phyloP scores from a whole-genome alignment of 768 basidiomycete species.

The Glaciozyma martinii region DNA sequence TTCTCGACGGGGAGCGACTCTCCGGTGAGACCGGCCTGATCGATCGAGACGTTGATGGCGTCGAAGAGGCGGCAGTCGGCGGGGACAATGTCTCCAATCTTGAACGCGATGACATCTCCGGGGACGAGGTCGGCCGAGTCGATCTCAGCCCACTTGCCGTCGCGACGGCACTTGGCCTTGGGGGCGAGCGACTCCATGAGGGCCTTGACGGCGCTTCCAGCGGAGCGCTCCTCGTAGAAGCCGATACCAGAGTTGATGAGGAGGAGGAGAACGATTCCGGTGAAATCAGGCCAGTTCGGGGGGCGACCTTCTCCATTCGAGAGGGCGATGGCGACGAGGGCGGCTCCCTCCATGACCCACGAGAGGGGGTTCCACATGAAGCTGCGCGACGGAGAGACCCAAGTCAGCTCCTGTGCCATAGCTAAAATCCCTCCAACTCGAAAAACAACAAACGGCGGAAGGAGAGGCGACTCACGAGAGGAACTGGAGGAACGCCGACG shows the following conservation, averaged over 20 bases:
- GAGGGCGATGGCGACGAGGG: slow-evolving; percentile 84
- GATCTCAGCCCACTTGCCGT: slow-evolving; percentile 75
- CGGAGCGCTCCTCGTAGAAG: slow-evolving; percentile 95
- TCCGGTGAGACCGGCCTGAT: slow-evolving; percentile 95
- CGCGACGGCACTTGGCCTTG: slow-evolving; percentile 88
- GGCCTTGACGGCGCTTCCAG: slow-evolving; percentile 97
- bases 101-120: slow-evolving; percentile 94
- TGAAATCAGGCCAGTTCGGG: slow-evolving; percentile 96
- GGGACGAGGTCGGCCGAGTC: slow-evolving; percentile 85
- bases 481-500: slow-evolving; percentile 70
- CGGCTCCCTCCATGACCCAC: slow-evolving; percentile 95
- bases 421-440: neutral
- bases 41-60: slow-evolving; percentile 93
- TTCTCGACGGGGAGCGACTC: slow-evolving; percentile 90
- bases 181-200: slow-evolving; percentile 99
- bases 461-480: slow-evolving; percentile 32
- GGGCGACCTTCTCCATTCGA: slow-evolving; percentile 80
- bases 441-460: slow-evolving; percentile 51
- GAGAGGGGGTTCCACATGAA: slow-evolving; percentile 99
- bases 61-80: slow-evolving; percentile 96
- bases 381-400: slow-evolving; percentile 9
- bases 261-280: slow-evolving; percentile 84
- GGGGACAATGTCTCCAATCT: slow-evolving; percentile 97
- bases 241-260: slow-evolving; percentile 90
- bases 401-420: neutral